Evolutionary conservation across 108 stramenopile species (phyloP).

Genomic region (Nitzschia sp.): DNA sequence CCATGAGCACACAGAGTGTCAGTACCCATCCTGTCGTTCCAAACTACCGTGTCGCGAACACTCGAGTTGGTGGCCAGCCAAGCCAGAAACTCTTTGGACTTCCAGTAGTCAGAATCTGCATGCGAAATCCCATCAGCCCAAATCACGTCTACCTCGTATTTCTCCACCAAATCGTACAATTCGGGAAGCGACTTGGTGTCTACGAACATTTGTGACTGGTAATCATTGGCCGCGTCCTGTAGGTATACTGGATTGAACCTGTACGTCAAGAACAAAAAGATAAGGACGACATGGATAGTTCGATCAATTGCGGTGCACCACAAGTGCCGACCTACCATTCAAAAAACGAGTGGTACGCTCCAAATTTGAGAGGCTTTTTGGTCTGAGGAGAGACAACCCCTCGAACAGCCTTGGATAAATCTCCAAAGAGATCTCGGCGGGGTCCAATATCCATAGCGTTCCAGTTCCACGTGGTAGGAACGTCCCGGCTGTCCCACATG

Average conservation of each 20-base stretch:
- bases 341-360: conserved; percentile 42
- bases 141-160: conserved; percentile 44
- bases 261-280: too few species aligned
- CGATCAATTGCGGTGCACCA: too few species aligned
- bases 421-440: conserved; percentile 43
- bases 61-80: conserved; percentile 42
- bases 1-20: conserved; percentile 41
- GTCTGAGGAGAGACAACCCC: conserved; percentile 26
- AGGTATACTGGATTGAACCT: conserved; percentile 44
- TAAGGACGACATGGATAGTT: too few species aligned
- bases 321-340: conserved; percentile 50
- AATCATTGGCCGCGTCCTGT: conserved; percentile 37
- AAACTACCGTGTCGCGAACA: conserved; percentile 40
- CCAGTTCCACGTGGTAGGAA: conserved; percentile 50
- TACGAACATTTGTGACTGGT: conserved; percentile 30
- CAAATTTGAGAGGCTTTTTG: conserved; percentile 30
- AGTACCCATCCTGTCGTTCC: conserved; percentile 52
- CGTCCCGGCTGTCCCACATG: conserved; percentile 39
- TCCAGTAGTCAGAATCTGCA: conserved; percentile 36
- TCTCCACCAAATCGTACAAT: conserved; percentile 46
- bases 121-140: conserved; percentile 53
- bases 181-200: conserved; percentile 44
- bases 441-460: conserved; percentile 55
- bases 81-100: conserved; percentile 37
- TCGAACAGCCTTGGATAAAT: conserved; percentile 40